A percentile compares a stretch with the other conserved stretches of the same genome.
Conservation (phyloP, 2,329 filamentous ascomycete species). For the Fusarium sulawesiense region DNA sequence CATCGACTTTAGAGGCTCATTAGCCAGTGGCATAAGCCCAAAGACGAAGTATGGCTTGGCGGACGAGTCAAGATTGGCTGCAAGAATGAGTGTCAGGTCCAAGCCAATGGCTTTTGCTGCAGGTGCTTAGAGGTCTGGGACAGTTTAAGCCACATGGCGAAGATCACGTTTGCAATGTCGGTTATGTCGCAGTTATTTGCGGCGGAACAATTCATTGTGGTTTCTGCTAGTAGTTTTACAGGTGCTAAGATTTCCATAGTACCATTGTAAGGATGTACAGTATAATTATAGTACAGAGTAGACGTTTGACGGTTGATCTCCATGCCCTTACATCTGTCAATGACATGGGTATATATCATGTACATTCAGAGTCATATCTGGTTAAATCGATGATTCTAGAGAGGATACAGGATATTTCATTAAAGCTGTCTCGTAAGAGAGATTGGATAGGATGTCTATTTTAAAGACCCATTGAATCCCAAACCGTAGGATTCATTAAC, state of each 20-base stretch:
- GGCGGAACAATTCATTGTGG: not conserved
- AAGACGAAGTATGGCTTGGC: conserved; percentile 16
- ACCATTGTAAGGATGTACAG: not conserved
- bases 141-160: conserved; percentile 18
- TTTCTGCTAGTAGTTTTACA: not conserved
- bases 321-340: not conserved
- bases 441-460: not conserved
- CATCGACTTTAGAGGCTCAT: conserved; percentile 30
- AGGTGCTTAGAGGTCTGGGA: conserved; percentile 6
- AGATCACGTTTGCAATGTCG: not conserved
- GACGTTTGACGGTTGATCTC: not conserved
- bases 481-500: not conserved
- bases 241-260: not conserved
- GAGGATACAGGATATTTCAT: not conserved
- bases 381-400: not conserved
- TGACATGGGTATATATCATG: not conserved
- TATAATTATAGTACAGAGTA: not conserved
- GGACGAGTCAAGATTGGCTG: conserved; percentile 21
- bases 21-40: conserved; percentile 25
- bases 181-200: not conserved
- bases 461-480: not conserved
- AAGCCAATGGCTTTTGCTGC: conserved; percentile 24
- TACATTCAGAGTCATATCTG: not conserved
- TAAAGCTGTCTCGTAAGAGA: not conserved
- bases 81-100: conserved; percentile 17